Conservation (phyloP, 2,329 filamentous ascomycete species). For the Nigrospora osmanthi region DNA sequence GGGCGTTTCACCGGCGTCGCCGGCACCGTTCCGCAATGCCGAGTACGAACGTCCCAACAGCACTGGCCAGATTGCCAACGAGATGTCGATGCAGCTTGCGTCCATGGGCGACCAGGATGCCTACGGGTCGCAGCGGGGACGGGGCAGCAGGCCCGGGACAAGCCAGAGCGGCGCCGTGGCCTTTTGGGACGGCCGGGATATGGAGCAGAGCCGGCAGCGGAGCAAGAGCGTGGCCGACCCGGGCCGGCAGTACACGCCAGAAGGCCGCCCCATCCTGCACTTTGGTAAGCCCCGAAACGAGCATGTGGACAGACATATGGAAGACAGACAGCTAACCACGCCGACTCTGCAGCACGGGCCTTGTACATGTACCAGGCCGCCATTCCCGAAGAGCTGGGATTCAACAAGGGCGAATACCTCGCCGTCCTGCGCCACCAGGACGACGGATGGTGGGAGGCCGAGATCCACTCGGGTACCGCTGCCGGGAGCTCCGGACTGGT, state of each 20-base stretch:
- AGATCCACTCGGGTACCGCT: constrained; percentile 64
- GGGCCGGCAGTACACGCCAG: constrained; percentile 73
- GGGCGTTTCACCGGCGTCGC: constrained; percentile 29
- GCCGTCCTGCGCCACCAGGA: constrained; percentile 87
- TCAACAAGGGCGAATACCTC: constrained; percentile 85
- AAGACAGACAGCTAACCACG: not conserved
- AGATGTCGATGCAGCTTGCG: constrained; percentile 64
- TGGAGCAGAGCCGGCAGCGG: constrained; percentile 39
- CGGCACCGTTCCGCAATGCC: constrained; percentile 32
- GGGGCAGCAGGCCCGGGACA: constrained; percentile 38
- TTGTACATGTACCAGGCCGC: constrained; percentile 92
- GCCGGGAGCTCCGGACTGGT: constrained; percentile 50
- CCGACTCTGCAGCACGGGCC: constrained; percentile 61
- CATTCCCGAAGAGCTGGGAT: constrained; percentile 90
- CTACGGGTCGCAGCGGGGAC: constrained; percentile 36
- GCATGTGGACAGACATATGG: not conserved
- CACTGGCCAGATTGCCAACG: constrained; percentile 36
- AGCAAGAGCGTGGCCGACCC: constrained; percentile 85
- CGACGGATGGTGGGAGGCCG: constrained; percentile 99
- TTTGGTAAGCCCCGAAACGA: constrained; percentile 63
- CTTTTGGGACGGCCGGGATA: constrained; percentile 44
- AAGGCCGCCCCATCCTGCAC: constrained; percentile 82
- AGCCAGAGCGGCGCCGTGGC: constrained; percentile 44
- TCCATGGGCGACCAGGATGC: constrained; percentile 53
- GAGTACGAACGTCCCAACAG: constrained; percentile 43